A percentile compares a stretch with the other conserved stretches of the same genome.
Evolutionary conservation across 2,329 filamentous ascomycete species (phyloP).

Genomic region (Rugonectria rugulosa): DNA sequence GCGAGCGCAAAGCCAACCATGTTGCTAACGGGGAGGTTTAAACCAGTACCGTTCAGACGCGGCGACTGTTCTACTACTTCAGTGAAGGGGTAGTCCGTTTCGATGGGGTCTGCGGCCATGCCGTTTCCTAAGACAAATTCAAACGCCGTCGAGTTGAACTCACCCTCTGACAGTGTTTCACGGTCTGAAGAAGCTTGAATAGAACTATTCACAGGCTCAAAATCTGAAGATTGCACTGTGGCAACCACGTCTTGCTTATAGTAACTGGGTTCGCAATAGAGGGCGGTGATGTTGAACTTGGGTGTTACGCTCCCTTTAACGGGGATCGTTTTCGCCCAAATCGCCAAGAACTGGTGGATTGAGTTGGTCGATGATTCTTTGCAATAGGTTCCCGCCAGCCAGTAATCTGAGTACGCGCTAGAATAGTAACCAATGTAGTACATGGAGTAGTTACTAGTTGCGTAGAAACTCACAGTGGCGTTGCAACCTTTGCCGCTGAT

Average conservation of each 20-base stretch:
- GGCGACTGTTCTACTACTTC: conserved; percentile 38
- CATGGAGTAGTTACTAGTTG: conserved; percentile 37
- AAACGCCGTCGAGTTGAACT: conserved; percentile 47
- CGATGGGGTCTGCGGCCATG: conserved; percentile 10
- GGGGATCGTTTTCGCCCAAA: conserved; percentile 24
- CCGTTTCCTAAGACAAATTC: conserved; percentile 44
- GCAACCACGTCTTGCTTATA: conserved; percentile 54
- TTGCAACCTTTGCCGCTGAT: conserved; percentile 50
- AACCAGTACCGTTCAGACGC: conserved; percentile 4
- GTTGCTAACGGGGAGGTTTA: conserved; percentile 36
- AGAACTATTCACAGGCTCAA: conserved; percentile 15
- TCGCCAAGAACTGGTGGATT: conserved; percentile 48
- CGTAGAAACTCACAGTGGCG: conserved; percentile 25
- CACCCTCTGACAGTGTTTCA: conserved; percentile 24
- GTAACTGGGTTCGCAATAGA: conserved; percentile 56
- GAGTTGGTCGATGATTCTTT: conserved; percentile 32
- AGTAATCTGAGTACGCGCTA: conserved; percentile 41
- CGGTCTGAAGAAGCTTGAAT: conserved; percentile 11
- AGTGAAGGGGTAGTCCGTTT: conserved; percentile 36
- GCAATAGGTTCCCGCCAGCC: conserved; percentile 45
- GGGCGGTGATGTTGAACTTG: conserved; percentile 39
- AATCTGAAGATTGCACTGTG: conserved; percentile 38
- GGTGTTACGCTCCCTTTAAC: background rate
- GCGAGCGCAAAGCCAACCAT: conserved; percentile 47
- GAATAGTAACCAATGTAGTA: conserved; percentile 54